These are phyloP conservation scores for Piper betle DNA, from an alignment of 164 flowering plant species.

Conservation along the genomic window DNA sequence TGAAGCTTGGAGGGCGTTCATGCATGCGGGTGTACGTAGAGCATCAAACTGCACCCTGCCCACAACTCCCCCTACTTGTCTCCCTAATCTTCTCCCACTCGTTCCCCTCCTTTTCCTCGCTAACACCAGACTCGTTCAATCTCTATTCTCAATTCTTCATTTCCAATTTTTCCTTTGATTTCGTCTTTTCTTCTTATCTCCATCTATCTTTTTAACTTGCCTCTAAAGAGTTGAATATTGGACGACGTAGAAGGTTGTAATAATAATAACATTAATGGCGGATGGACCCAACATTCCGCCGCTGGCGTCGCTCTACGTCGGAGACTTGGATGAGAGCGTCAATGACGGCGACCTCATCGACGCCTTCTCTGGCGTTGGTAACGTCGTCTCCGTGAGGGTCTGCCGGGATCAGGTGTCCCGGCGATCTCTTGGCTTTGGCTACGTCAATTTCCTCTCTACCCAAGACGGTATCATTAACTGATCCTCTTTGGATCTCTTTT, in stretches of 20 bases:
- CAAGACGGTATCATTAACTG: slow-evolving; percentile 2
- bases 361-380: slow-evolving; percentile 30
- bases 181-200: background rate
- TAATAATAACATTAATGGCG: slow-evolving; percentile 18
- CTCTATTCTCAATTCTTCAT: no score
- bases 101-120: no score
- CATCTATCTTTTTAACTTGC: background rate
- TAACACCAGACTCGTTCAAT: no score
- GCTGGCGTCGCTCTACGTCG: slow-evolving; percentile 65
- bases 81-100: no score
- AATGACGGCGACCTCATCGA: slow-evolving; percentile 40
- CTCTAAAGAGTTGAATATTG: no score
- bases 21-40: no score
- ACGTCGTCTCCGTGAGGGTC: slow-evolving; percentile 57
- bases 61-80: no score
- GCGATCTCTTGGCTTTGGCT: slow-evolving; percentile 72
- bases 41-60: no score
- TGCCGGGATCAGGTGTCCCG: slow-evolving; percentile 54
- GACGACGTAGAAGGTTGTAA: no score
- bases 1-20: no score
- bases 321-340: slow-evolving; percentile 67
- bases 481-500: no score
- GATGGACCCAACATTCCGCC: slow-evolving; percentile 21
- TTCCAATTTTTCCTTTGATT: background rate
- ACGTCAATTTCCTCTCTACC: slow-evolving; percentile 48